Conservation (phyloP, 768 basidiomycete species). For the Brasilioporus rufonigricans region DNA sequence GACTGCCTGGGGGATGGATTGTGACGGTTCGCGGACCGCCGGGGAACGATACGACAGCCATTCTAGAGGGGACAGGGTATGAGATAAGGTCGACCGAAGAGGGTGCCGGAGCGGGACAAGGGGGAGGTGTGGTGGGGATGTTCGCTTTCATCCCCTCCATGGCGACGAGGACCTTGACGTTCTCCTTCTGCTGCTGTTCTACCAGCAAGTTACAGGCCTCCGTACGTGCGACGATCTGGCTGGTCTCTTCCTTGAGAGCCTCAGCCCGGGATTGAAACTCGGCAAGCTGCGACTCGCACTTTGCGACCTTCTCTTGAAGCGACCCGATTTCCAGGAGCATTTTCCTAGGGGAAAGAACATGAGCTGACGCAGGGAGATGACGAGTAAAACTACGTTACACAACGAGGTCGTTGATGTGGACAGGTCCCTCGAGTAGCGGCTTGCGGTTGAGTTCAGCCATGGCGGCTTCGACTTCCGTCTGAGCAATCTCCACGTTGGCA, state of each 20-base stretch:
- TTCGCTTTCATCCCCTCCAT: neutral
- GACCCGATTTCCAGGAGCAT: slow-evolving; percentile 8
- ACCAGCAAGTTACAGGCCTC: slow-evolving; percentile 4
- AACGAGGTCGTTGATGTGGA: neutral
- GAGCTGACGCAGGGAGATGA: neutral
- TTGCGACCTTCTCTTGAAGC: slow-evolving; percentile 1
- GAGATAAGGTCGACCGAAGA: neutral
- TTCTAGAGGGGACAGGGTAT: neutral
- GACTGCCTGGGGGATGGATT: slow-evolving; percentile 18
- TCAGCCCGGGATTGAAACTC: neutral
- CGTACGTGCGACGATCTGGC: neutral
- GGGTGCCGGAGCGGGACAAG: neutral
- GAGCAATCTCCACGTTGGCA: neutral
- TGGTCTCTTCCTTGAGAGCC: slow-evolving; percentile 8
- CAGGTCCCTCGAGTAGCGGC: neutral
- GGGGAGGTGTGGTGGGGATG: neutral
- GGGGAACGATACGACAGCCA: slow-evolving; percentile 16
- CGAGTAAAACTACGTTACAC: neutral
- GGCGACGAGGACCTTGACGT: neutral
- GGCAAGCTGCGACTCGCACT: slow-evolving; percentile 12
- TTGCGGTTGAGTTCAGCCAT: slow-evolving; percentile 5
- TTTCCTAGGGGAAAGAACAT: slow-evolving; percentile 3
- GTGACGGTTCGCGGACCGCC: slow-evolving; percentile 23
- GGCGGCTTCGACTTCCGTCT: slow-evolving; percentile 11
- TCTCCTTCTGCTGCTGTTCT: slow-evolving; percentile 9